Evolutionary conservation across 2,329 filamentous ascomycete species (phyloP), one percentile per base, ranked within the genome.

Genomic region (Pseudocercospora fijiensis): DNA sequence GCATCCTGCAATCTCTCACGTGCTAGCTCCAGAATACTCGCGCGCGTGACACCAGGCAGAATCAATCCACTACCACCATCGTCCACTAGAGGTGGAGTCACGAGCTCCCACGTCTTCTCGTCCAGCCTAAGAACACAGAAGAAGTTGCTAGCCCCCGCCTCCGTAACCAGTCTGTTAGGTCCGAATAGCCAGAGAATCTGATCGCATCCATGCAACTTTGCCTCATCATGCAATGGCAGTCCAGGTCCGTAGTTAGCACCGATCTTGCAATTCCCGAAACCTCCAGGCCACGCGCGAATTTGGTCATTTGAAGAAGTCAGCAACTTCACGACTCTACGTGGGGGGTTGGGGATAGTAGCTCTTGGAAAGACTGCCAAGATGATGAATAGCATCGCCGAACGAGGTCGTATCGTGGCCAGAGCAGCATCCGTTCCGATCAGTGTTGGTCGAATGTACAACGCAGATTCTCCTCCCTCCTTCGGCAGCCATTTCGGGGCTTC

Each of bases 111-210:
- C 70, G 81, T 83, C 7, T 86, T 86, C 26, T 58, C 58, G 73
- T 82, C 84, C 53, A 83, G 84, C 75, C 82, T 84, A 90, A 89
- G 92, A n/a, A 96, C 80, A 4, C 95, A 82, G 73, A 96, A 96
- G 79, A 96, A 96, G 79, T 96, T 96, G 74, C 87, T 90, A n/a
- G 91, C 92, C 5, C 92, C 92, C 2, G 92, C 92, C 80, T 96
- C 92, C 2, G 92, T 96, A 69, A 94, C 92, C 74, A 86, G 85
- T 58, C 85, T 86, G 69, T 93, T 83, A 18, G 58, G n/a, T 9
- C 66, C 66, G 47, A 66, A 93, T 58, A 96, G 84, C 92, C 92
- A 96, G 18, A 96, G 84, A 62, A 96, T 88, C 83, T 96, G 92
- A 74, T 93, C 85, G 78, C 86, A 96, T 0, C 92, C 92, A 47